These are phyloP conservation scores for Fusarium concolor DNA, from an alignment of 2,329 filamentous ascomycete species.

Conservation along the genomic window DNA sequence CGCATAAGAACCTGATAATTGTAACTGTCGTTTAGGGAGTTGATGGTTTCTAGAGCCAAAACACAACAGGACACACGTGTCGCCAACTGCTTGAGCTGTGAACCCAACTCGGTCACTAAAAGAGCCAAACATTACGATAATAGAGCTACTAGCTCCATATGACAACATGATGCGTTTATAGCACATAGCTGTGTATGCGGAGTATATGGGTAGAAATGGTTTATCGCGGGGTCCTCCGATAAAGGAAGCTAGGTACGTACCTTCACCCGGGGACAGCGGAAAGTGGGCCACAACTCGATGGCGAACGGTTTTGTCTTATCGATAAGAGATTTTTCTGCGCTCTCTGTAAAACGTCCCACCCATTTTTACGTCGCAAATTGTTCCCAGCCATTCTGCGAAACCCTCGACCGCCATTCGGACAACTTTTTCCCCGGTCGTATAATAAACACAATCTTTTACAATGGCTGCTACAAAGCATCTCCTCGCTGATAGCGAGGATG, in stretches of 20 bases:
- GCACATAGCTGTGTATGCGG: not conserved
- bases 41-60: constrained; percentile 18
- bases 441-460: constrained; percentile 3
- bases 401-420: constrained; percentile 25
- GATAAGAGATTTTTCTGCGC: constrained; percentile 49
- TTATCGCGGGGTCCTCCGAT: constrained; percentile 3
- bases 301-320: constrained; percentile 42
- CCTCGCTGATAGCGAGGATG: constrained; percentile 52
- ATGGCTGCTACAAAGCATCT: constrained; percentile 58
- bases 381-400: constrained; percentile 36
- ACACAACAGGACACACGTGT: constrained; percentile 39
- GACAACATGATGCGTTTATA: not conserved
- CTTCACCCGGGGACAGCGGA: not conserved
- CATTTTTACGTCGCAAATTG: constrained; percentile 35
- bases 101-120: constrained; percentile 10
- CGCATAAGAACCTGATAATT: constrained; percentile 14
- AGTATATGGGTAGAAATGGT: not conserved
- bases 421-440: not conserved
- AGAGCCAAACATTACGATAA: not conserved
- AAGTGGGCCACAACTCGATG: constrained; percentile 14
- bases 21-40: not conserved
- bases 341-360: constrained; percentile 38
- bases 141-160: not conserved
- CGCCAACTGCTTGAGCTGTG: constrained; percentile 32
- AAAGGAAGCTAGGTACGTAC: constrained; percentile 25